Evolutionary conservation across 768 basidiomycete species (phyloP).

Genomic region (Tulasnella sp.): DNA sequence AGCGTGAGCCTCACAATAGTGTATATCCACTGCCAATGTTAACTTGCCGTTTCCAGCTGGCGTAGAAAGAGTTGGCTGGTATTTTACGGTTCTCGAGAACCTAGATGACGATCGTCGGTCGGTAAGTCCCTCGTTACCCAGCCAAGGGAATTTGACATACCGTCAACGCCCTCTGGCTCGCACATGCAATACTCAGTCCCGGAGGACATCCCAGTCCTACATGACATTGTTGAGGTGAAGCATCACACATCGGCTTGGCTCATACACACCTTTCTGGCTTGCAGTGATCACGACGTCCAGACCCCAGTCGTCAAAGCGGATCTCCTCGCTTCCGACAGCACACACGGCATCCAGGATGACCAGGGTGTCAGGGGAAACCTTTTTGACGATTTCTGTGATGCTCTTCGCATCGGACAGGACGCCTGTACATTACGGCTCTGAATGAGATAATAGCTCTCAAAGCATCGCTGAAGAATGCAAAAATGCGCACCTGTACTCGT

Average conservation of each 20-base stretch:
- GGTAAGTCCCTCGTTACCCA: background rate
- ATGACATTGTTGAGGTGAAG: background rate
- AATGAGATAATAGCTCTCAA: background rate
- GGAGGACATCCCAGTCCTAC: conserved; percentile 75
- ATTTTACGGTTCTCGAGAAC: conserved; percentile 50
- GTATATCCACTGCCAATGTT: background rate
- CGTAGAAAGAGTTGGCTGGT: conserved; percentile 71
- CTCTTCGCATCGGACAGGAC: conserved; percentile 77
- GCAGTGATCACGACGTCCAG: conserved; percentile 82
- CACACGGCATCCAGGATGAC: conserved; percentile 91
- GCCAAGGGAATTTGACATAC: conserved; percentile 26
- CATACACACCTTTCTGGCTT: conserved; percentile 57
- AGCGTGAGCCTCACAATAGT: background rate
- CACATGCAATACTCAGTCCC: conserved; percentile 78
- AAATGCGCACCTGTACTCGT: conserved; percentile 56
- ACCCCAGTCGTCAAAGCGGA: conserved; percentile 86
- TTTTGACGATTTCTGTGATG: conserved; percentile 59
- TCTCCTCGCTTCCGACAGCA: conserved; percentile 91
- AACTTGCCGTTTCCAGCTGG: conserved; percentile 71
- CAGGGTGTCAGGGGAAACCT: conserved; percentile 75
- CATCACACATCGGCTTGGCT: background rate
- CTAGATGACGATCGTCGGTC: conserved; percentile 24
- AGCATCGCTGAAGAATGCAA: background rate
- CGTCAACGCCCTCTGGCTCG: conserved; percentile 66
- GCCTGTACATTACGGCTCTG: conserved; percentile 33